Conservation (phyloP, 176 grass and related monocot species). For the Oryza longistaminata region DNA sequence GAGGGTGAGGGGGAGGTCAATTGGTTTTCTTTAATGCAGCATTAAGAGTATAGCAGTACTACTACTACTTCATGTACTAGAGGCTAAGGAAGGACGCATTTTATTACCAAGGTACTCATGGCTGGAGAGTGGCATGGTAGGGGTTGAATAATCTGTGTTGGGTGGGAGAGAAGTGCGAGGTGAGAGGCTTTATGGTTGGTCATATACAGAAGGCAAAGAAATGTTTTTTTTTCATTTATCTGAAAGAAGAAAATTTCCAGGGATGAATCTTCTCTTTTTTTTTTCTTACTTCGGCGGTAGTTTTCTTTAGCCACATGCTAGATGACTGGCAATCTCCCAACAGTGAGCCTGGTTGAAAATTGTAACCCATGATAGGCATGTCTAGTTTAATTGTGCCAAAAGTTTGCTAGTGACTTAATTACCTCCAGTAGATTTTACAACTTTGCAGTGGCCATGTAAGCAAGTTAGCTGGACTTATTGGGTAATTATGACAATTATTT, state of each 20-base stretch:
- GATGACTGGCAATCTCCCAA: background rate
- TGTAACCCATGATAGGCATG: slow-evolving; percentile 5
- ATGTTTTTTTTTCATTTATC: background rate
- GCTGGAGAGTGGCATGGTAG: slow-evolving; percentile 44
- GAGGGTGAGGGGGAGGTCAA: slow-evolving; percentile 53
- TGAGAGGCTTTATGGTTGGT: slow-evolving; percentile 40
- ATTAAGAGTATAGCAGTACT: slow-evolving; percentile 30
- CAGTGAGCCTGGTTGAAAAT: background rate
- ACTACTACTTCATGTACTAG: background rate
- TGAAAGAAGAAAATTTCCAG: background rate
- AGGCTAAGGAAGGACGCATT: slow-evolving; percentile 25
- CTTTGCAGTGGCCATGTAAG: background rate
- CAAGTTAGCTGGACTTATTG: slow-evolving; percentile 18
- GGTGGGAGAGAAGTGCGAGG: slow-evolving; percentile 67
- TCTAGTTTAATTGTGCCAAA: background rate
- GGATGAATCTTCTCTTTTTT: background rate
- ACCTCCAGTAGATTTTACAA: slow-evolving; percentile 22
- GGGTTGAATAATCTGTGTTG: slow-evolving; percentile 48
- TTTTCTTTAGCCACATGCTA: background rate
- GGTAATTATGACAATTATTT: slow-evolving; percentile 34
- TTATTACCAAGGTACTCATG: slow-evolving; percentile 54
- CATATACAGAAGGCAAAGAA: background rate
- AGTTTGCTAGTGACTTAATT: slow-evolving; percentile 14
- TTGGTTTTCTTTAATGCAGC: slow-evolving; percentile 69
- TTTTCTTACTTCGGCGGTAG: background rate